A percentile compares a stretch with the other conserved stretches of the same genome.
phyloP scores from a whole-genome alignment of 257 asterid species.

The Solanum verrucosum region DNA sequence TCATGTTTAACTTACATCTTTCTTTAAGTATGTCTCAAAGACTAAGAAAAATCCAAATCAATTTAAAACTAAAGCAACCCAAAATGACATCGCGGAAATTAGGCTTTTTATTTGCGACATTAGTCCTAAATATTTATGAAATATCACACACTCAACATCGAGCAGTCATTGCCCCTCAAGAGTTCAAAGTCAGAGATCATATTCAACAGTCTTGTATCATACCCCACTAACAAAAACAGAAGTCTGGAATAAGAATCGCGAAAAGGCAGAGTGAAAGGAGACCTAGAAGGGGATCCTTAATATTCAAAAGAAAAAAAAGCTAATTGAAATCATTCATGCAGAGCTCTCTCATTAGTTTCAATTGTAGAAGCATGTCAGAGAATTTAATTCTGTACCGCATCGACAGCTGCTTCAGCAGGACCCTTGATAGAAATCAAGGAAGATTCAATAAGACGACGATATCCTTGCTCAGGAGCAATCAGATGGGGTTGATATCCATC shows the following conservation, averaged over 20 bases:
- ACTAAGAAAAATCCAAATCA: not conserved
- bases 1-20: not conserved
- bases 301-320: not conserved
- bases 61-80: not conserved
- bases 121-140: not conserved
- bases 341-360: not conserved
- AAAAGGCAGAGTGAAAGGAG: not conserved
- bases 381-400: conserved; percentile 48
- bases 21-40: not conserved
- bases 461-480: conserved; percentile 99
- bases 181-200: not conserved
- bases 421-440: conserved; percentile 83
- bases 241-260: not conserved
- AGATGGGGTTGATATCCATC: conserved; percentile 99
- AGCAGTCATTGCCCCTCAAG: not conserved
- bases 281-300: not conserved
- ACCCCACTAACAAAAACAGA: not conserved
- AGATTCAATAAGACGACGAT: conserved; percentile 95
- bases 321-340: not conserved
- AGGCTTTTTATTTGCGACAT: not conserved
- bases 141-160: not conserved
- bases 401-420: conserved; percentile 97
- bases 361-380: not conserved
- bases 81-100: not conserved
- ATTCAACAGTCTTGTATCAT: not conserved